phyloP scores from a whole-genome alignment of 352 stramenopile genomes.

The Phytopythium ostracodes region DNA sequence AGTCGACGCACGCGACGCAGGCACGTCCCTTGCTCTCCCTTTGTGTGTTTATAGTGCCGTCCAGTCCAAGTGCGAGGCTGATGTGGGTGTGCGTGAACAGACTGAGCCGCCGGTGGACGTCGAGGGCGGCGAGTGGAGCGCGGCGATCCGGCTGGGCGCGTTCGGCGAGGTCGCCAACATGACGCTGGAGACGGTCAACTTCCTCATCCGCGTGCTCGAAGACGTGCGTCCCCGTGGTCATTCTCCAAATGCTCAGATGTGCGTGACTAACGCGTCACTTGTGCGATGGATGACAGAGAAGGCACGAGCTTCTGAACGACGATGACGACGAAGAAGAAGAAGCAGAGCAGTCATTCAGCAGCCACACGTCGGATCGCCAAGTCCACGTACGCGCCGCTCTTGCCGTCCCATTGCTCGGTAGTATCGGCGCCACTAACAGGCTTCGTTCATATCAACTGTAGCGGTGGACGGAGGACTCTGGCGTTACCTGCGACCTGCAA shows the following conservation, averaged over 20 bases:
- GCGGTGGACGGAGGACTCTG: background rate
- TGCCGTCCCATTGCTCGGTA: background rate
- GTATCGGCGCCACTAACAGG: background rate
- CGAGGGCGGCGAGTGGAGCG: background rate
- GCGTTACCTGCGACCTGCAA: background rate
- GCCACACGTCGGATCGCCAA: background rate
- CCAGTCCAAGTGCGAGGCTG: no score
- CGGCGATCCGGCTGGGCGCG: constrained; percentile 22
- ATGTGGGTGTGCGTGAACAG: no score
- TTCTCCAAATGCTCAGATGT: no score
- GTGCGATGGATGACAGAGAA: constrained; percentile 21
- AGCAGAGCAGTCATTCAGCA: background rate
- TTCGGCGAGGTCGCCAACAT: constrained; percentile 50
- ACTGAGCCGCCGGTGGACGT: constrained; percentile 2
- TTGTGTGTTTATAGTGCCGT: background rate
- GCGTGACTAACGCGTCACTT: background rate
- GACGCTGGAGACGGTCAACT: constrained; percentile 63
- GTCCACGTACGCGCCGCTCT: background rate
- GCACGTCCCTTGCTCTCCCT: background rate
- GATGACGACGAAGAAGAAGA: background rate
- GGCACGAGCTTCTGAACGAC: constrained; percentile 32
- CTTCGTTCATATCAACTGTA: background rate
- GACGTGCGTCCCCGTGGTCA: constrained; percentile 27
- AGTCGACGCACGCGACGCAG: constrained; percentile 24
- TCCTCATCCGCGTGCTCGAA: constrained; percentile 60